Conservation (phyloP, 495 filamentous ascomycete genomes). For the Hypoxylon crocopeplum region DNA sequence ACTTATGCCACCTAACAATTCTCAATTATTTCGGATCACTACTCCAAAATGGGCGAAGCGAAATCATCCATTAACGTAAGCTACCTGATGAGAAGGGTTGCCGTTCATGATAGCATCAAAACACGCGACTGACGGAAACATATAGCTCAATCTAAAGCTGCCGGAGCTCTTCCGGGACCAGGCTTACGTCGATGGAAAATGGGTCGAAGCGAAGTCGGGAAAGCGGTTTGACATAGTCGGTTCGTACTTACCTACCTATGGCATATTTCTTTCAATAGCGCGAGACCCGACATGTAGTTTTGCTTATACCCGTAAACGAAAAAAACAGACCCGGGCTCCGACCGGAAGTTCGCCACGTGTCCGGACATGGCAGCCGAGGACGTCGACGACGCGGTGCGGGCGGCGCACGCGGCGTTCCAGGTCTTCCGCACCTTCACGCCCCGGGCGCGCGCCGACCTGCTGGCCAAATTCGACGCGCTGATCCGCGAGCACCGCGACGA, state of each 20-base stretch:
- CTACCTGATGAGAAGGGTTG: neutral
- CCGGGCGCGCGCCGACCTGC: constrained; percentile 64
- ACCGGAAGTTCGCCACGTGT: constrained; percentile 68
- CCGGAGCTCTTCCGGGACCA: constrained; percentile 65
- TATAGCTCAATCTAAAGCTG: constrained; percentile 59
- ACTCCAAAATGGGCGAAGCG: constrained; percentile 11
- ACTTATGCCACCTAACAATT: no score
- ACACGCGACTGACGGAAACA: neutral
- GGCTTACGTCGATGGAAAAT: constrained; percentile 66
- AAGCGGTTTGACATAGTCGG: constrained; percentile 72
- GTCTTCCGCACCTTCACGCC: constrained; percentile 67
- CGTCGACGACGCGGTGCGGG: constrained; percentile 64
- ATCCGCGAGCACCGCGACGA: constrained; percentile 60
- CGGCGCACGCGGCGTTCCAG: constrained; percentile 66
- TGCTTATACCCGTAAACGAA: neutral
- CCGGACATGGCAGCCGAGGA: constrained; percentile 67
- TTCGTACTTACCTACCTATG: no score
- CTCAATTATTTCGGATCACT: neutral
- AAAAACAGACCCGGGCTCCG: constrained; percentile 66
- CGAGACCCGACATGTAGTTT: no score
- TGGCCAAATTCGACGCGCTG: constrained; percentile 65
- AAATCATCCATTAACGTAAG: constrained; percentile 19
- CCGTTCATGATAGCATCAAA: neutral
- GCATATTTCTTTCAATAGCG: no score
- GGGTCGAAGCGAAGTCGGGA: constrained; percentile 67